These are phyloP conservation scores for Chaetoscypha palmicola DNA, from an alignment of 2,329 filamentous ascomycete genomes.

Conservation along the genomic window DNA sequence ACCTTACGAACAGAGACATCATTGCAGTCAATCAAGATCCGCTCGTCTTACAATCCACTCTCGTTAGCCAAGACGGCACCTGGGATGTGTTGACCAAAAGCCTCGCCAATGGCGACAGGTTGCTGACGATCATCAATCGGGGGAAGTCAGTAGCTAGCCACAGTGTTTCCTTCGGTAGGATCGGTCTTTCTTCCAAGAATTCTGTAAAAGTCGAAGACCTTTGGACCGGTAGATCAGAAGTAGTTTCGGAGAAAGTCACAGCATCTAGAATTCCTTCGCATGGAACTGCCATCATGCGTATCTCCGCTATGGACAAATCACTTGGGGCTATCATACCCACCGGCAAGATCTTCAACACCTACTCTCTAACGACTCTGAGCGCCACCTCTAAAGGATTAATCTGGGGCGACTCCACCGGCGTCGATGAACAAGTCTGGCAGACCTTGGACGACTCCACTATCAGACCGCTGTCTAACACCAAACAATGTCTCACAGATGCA, in stretches of 20 bases:
- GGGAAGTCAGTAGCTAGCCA: slow-evolving; percentile 32
- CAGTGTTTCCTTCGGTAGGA: slow-evolving; percentile 22
- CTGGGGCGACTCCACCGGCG: slow-evolving; percentile 34
- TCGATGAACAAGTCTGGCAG: slow-evolving; percentile 39
- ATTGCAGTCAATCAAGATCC: slow-evolving; percentile 26
- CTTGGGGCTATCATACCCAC: slow-evolving; percentile 31
- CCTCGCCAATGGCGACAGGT: slow-evolving; percentile 39
- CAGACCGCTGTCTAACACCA: slow-evolving; percentile 32
- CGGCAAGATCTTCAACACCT: slow-evolving; percentile 44
- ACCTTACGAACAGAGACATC: slow-evolving; percentile 32
- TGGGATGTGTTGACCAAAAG: slow-evolving; percentile 42
- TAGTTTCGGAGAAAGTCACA: slow-evolving; percentile 29
- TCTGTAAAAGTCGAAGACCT: slow-evolving; percentile 35
- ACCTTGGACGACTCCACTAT: slow-evolving; percentile 31
- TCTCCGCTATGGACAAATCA: slow-evolving; percentile 30
- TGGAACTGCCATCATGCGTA: slow-evolving; percentile 34
- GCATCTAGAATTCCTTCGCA: slow-evolving; percentile 35
- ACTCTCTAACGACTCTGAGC: slow-evolving; percentile 38
- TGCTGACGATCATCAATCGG: slow-evolving; percentile 42
- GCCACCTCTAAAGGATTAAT: slow-evolving; percentile 18
- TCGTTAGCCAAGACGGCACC: slow-evolving; percentile 37
- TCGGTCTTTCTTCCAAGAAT: slow-evolving; percentile 23
- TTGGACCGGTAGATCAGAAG: slow-evolving; percentile 36
- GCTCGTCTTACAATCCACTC: slow-evolving; percentile 32
- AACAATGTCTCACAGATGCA: slow-evolving; percentile 36